Conservation (phyloP, 192 early-diverging fungal species). For the Borealophlyctis nickersoniae region DNA sequence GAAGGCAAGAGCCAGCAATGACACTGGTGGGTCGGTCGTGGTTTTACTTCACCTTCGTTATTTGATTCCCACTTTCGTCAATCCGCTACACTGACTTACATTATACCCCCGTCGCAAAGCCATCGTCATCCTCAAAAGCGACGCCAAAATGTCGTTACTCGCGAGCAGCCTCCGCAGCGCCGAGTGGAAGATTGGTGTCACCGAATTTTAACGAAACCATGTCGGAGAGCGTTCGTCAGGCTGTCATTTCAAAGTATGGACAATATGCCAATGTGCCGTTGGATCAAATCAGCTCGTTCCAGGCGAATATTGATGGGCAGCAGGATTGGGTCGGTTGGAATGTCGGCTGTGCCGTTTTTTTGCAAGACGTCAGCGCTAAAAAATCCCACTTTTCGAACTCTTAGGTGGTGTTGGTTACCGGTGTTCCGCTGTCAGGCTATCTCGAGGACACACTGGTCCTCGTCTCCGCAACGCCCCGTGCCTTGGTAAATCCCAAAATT, state of each 20-base stretch:
- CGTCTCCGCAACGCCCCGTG: constrained; percentile 6
- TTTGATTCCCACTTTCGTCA: too few relatives aligned
- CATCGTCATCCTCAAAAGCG: too few relatives aligned
- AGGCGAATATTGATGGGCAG: background rate
- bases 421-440: background rate
- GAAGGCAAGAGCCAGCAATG: constrained; percentile 6
- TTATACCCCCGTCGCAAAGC: too few relatives aligned
- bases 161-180: too few relatives aligned
- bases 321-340: background rate
- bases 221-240: background rate
- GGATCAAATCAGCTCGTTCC: background rate
- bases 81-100: too few relatives aligned
- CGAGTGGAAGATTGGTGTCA: too few relatives aligned
- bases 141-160: too few relatives aligned
- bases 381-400: too few relatives aligned
- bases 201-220: background rate
- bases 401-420: background rate
- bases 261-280: background rate
- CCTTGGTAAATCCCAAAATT: background rate
- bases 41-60: too few relatives aligned
- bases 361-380: background rate
- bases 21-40: too few relatives aligned
- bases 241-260: background rate
- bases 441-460: background rate
- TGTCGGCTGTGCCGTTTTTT: background rate